These are phyloP conservation scores for Pyricularia pennisetigena DNA, from an alignment of 2,329 filamentous ascomycete species.

Conservation along the genomic window DNA sequence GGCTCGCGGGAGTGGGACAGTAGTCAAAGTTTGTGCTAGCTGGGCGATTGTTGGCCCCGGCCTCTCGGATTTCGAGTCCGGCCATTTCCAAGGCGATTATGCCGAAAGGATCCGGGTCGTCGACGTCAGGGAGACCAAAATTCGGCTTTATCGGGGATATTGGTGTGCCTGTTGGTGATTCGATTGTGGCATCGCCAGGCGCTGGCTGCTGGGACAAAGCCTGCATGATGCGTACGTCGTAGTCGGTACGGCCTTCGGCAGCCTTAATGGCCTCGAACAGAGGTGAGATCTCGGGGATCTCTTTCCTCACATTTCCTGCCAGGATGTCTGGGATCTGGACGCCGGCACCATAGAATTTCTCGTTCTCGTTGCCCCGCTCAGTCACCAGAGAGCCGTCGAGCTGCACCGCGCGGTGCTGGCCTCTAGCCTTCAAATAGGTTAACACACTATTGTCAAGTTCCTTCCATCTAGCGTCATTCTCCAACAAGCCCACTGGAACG, in stretches of 20 bases:
- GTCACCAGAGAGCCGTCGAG: conserved; percentile 46
- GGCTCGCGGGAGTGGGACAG: conserved; percentile 65
- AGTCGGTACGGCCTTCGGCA: conserved; percentile 72
- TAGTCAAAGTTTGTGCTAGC: conserved; percentile 76
- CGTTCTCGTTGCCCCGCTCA: conserved; percentile 49
- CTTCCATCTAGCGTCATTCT: conserved; percentile 38
- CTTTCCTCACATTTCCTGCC: conserved; percentile 44
- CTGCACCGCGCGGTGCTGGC: conserved; percentile 43
- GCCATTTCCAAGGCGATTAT: conserved; percentile 85
- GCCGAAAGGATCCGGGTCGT: conserved; percentile 88
- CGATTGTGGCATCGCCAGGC: conserved; percentile 61
- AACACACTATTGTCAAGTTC: conserved; percentile 45
- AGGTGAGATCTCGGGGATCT: conserved; percentile 42
- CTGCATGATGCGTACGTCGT: conserved; percentile 59
- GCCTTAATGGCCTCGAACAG: conserved; percentile 79
- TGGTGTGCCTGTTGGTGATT: conserved; percentile 27
- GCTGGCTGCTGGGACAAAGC: conserved; percentile 55
- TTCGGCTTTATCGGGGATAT: conserved; percentile 10
- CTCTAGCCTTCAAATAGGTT: conserved; percentile 48
- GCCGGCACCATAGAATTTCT: conserved; percentile 38
- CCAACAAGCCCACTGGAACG: conserved; percentile 39
- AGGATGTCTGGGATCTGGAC: conserved; percentile 46
- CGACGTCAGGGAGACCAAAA: conserved; percentile 69
- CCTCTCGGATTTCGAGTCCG: conserved; percentile 81
- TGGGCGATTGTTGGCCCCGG: conserved; percentile 66